Evolutionary conservation across 805 yeast species (phyloP), one percentile per base, ranked within the genome.

Genomic region (Wickerhamomyces sydowiorum): DNA sequence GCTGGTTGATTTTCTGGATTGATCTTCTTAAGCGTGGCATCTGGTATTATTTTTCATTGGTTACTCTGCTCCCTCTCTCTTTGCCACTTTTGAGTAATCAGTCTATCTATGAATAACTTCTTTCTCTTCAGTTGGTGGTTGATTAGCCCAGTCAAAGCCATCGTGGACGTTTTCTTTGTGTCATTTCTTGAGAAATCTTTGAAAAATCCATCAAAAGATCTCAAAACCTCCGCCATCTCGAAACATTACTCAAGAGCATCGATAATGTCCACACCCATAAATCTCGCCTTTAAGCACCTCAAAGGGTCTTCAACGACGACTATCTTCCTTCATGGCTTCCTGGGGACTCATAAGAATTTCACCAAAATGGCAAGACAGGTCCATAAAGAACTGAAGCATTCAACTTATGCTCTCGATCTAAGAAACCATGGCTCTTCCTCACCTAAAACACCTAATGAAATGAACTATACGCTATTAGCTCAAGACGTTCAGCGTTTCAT

Each of bases 391-490:
- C 54, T 72, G 2, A 48, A 59, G 13, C 51, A 64, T 5, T 61
- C 64, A 21, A 68, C 70, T 1, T 64, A 59, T 45, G 70, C 72
- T 2, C 48, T 74, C 3, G 86, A 79, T 52, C 52, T 77, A 39
- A 58, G 85, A 46, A 76, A 76, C 52, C 85, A 79, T 55, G 85
- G 85, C 1, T 53, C 60, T 1, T 67, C 79, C 0, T 65, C 66
- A 8, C 68, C 65, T 44, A 70, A 66, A 2, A 45, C 50, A 30
- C 79, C 80, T 1, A 65, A 64, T 41, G 67, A 66, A 39, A 37
- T 45, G 44, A 32, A 37, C 12, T 77, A 78, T 50, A n/a, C 39
- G 5, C 56, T 69, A 1, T 41, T 49, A 36, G 36, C 52, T 1
- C 31, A 28, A 4, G 57, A 54, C 29, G 28, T 54, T 1, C 40